Evolutionary conservation across 2,329 filamentous ascomycete genomes (phyloP).

Genomic region (Oidium heveae): DNA sequence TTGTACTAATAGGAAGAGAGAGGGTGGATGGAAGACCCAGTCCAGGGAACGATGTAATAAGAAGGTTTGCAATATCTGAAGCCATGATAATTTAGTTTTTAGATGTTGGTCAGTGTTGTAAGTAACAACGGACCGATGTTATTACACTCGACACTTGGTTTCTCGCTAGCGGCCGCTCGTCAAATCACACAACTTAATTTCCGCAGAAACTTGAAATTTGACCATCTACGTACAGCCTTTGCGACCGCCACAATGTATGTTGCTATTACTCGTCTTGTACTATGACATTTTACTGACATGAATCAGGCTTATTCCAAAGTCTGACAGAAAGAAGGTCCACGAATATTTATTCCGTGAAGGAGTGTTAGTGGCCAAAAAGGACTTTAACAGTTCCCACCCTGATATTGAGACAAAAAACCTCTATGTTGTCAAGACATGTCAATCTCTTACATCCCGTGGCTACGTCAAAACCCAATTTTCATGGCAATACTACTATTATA

Average conservation of each 20-base stretch:
- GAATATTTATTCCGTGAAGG: slow-evolving; percentile 93
- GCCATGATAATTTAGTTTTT: slow-evolving; percentile 21
- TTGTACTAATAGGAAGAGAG: slow-evolving; percentile 42
- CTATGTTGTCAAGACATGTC: slow-evolving; percentile 94
- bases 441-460: slow-evolving; percentile 93
- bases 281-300: neutral
- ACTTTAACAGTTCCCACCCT: slow-evolving; percentile 95
- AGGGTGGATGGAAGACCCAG: slow-evolving; percentile 63
- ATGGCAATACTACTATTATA: slow-evolving; percentile 99
- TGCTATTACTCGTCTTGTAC: neutral
- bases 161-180: neutral
- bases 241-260: slow-evolving; percentile 22
- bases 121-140: neutral
- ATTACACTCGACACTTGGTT: neutral
- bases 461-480: slow-evolving; percentile 99
- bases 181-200: slow-evolving; percentile 1
- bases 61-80: slow-evolving; percentile 42
- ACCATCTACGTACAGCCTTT: neutral
- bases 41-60: slow-evolving; percentile 65
- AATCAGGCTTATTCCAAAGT: slow-evolving; percentile 93
- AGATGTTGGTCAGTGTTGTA: neutral
- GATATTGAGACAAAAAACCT: slow-evolving; percentile 99
- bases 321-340: slow-evolving; percentile 99
- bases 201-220: neutral
- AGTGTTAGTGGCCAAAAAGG: slow-evolving; percentile 95